Percentiles rank a stretch among this genome's conserved stretches.
phyloP scores from a whole-genome alignment of 192 early-diverging fungal species.

The Coemansia sp. region DNA sequence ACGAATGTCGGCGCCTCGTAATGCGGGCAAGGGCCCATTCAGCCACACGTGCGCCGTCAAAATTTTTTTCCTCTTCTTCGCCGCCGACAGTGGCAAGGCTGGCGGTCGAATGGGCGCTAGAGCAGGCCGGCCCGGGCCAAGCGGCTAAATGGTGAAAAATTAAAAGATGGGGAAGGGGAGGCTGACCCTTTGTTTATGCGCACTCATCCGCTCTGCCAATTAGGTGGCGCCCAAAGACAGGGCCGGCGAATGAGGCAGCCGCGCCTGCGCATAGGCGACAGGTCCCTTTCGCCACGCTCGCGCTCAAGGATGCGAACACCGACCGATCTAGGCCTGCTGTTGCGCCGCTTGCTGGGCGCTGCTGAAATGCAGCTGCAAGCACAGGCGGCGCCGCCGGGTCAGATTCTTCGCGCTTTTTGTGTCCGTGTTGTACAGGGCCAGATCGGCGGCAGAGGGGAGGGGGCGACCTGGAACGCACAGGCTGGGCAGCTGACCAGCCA shows the following conservation, averaged over 20 bases:
- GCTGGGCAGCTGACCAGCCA: background rate
- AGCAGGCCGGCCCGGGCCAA: background rate
- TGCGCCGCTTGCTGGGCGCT: background rate
- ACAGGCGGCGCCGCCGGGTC: background rate
- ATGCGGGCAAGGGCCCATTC: conserved; percentile 6
- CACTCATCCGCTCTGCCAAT: background rate
- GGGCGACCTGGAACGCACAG: background rate
- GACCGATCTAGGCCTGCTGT: too few relatives aligned
- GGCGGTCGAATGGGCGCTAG: background rate
- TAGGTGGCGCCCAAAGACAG: background rate
- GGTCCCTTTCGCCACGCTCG: too few relatives aligned
- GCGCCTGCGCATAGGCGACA: background rate
- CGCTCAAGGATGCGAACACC: too few relatives aligned
- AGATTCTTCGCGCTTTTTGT: background rate
- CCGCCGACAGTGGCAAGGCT: background rate
- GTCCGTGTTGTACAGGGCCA: background rate
- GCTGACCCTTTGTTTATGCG: conserved; percentile 6
- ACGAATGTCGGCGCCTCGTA: background rate
- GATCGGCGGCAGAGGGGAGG: background rate
- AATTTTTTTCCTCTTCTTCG: background rate
- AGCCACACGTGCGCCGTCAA: conserved; percentile 7
- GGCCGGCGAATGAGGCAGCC: background rate
- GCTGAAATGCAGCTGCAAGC: background rate
- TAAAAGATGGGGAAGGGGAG: background rate
- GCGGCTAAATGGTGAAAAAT: background rate